Evolutionary conservation across 2,329 filamentous ascomycete species (phyloP).

Genomic region (Shiraia bambusicola): DNA sequence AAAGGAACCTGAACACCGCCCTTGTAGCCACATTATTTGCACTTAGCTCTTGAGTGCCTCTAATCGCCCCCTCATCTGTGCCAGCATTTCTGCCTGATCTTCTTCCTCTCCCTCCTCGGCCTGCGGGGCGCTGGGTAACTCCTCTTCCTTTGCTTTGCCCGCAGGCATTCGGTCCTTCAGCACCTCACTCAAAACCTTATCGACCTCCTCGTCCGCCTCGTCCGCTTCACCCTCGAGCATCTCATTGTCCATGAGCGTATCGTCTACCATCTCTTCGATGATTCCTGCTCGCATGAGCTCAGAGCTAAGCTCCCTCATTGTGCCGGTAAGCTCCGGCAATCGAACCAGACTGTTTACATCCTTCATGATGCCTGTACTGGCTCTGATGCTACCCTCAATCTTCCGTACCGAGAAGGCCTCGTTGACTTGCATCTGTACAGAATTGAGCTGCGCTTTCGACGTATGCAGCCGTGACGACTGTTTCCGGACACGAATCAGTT

Average conservation of each 20-base stretch:
- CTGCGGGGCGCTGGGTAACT: slow-evolving; percentile 54
- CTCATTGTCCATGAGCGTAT: slow-evolving; percentile 71
- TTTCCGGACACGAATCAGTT: slow-evolving; percentile 80
- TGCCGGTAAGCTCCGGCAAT: slow-evolving; percentile 81
- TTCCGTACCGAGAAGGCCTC: slow-evolving; percentile 94
- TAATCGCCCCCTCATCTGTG: slow-evolving; percentile 88
- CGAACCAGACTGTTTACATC: slow-evolving; percentile 86
- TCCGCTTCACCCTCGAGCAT: slow-evolving; percentile 70
- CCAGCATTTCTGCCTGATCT: slow-evolving; percentile 85
- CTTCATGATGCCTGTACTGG: slow-evolving; percentile 91
- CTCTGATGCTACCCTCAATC: slow-evolving; percentile 88
- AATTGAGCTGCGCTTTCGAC: slow-evolving; percentile 86
- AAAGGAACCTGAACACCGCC: too few relatives aligned
- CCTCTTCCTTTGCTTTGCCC: slow-evolving; percentile 57
- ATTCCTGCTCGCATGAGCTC: slow-evolving; percentile 94
- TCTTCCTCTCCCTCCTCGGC: slow-evolving; percentile 74
- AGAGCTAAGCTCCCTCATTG: slow-evolving; percentile 82
- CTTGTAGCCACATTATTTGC: background rate
- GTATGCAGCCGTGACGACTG: slow-evolving; percentile 74
- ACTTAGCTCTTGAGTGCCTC: slow-evolving; percentile 84
- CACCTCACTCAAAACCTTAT: slow-evolving; percentile 89
- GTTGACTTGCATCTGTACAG: slow-evolving; percentile 95
- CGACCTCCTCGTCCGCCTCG: slow-evolving; percentile 74
- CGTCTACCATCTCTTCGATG: slow-evolving; percentile 95
- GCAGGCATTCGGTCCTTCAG: slow-evolving; percentile 78